phyloP scores from a whole-genome alignment of 805 yeast genomes.

The Candida arabinofermentans region DNA sequence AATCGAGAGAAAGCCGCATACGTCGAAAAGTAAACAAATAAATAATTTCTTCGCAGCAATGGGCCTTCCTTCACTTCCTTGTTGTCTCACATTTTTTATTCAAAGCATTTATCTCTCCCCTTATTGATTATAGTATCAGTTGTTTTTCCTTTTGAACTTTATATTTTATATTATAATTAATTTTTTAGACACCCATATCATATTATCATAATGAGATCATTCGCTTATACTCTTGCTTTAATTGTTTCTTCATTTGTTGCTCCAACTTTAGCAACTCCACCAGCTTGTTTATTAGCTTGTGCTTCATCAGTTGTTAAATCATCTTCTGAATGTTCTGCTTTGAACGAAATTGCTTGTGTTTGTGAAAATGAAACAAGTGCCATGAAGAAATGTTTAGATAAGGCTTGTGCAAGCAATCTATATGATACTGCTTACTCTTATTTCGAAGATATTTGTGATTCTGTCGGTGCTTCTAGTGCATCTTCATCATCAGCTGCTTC shows the following conservation, averaged over 20 bases:
- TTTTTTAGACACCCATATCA: slow-evolving; percentile 1
- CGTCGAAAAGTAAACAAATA: too few species aligned
- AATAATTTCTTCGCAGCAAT: too few species aligned
- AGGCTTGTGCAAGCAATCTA: slow-evolving; percentile 63
- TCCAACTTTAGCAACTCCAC: slow-evolving; percentile 62
- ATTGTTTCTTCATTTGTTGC: slow-evolving; percentile 37
- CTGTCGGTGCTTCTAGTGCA: slow-evolving; percentile 39
- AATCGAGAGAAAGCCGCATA: too few species aligned
- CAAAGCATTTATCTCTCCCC: too few species aligned
- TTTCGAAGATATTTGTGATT: slow-evolving; percentile 51
- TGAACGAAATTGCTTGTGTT: slow-evolving; percentile 65
- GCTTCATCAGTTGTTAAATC: slow-evolving; percentile 62
- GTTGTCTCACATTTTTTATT: too few species aligned
- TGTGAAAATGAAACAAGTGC: slow-evolving; percentile 53
- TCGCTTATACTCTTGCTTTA: slow-evolving; percentile 21
- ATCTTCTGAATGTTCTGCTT: slow-evolving; percentile 49
- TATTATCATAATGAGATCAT: slow-evolving; percentile 17
- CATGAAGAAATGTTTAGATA: slow-evolving; percentile 58
- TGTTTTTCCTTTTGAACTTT: too few species aligned
- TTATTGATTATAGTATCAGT: too few species aligned
- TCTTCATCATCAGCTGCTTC: slow-evolving; percentile 26
- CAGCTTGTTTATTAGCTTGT: slow-evolving; percentile 91
- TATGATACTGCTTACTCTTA: slow-evolving; percentile 55
- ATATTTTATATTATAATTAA: not conserved
- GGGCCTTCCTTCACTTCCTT: too few species aligned